Evolutionary conservation across 495 filamentous ascomycete species (phyloP), one percentile per base, ranked within the genome.

Genomic region (Neurospora tetraspora): DNA sequence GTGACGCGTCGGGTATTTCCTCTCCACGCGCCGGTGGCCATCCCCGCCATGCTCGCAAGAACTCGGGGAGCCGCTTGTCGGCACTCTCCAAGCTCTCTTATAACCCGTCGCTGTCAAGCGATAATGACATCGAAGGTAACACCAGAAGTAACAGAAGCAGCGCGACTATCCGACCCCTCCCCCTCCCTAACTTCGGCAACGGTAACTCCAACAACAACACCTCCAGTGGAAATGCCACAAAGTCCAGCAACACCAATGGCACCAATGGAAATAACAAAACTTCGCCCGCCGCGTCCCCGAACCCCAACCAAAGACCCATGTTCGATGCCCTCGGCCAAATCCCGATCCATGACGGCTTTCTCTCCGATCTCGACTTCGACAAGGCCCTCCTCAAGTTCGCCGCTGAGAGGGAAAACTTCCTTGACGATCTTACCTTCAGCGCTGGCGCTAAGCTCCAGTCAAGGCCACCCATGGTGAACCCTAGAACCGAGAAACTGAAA

Each of bases 361-460:
- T 69, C 75, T 80, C 72, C 68, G 68, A 96, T 80, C 92, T 91
- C 78, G 94, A 98, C 81, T 99, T 99, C 77, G 95, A 98, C 76
- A 87, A 91, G 77, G 96, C 96, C 18, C 85, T 99, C 73, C 81
- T 93, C 71, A 98, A 97, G 80, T 99, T 99, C 82, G 93, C 96
- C 47, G 91, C 92, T 68, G 96, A 98, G 82, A 86, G 96, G 75
- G 96, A 99, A 75, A 91, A 91, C 73, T 98, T 99, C 79, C 79
- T 99, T 76, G 93, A 96, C 71, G 96, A 99, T 80, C 85, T 98
- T 74, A 93, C 91, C 78, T 91, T 97, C 80, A 94, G 88, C 76
- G 94, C 95, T 27, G 96, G 95, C 61, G 92, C 92, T 10, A 90
- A 93, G 27, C 84, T 89, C 36, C 89, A 91, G 77, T 87, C 88